Conservation (phyloP, 176 grass and related monocot genomes). For the Pontederia paniculata region DNA sequence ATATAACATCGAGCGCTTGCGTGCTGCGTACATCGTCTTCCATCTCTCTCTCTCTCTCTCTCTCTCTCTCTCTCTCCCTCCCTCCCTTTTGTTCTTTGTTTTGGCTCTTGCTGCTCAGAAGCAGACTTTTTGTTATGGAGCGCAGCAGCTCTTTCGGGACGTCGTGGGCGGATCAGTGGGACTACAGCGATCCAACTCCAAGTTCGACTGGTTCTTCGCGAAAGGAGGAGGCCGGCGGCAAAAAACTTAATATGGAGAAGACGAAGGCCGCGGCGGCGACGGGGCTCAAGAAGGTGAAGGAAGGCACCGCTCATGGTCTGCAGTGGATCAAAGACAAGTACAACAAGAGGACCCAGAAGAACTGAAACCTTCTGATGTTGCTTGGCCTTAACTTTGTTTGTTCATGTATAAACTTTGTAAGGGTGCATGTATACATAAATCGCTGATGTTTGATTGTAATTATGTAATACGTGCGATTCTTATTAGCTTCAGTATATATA, state of each 20-base stretch:
- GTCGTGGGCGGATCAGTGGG: conserved; percentile 98
- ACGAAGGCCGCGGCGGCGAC: conserved; percentile 45
- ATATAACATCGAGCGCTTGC: neutral
- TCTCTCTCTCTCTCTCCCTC: neutral
- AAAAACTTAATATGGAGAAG: conserved; percentile 22
- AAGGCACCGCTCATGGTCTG: conserved; percentile 42
- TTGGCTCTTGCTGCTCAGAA: too few relatives aligned
- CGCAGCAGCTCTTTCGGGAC: conserved; percentile 46
- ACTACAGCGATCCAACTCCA: conserved; percentile 34
- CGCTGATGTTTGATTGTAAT: too few relatives aligned
- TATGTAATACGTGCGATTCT: too few relatives aligned
- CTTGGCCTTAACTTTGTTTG: too few relatives aligned
- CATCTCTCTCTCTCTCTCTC: neutral
- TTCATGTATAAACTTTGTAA: too few relatives aligned
- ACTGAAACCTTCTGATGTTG: neutral
- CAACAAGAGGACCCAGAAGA: conserved; percentile 26
- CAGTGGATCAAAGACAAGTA: conserved; percentile 80
- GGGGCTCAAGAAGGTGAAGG: conserved; percentile 71
- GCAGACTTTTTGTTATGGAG: conserved; percentile 26
- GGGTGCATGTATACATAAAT: too few relatives aligned
- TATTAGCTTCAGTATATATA: too few relatives aligned
- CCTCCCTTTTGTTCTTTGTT: neutral
- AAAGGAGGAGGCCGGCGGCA: conserved; percentile 20
- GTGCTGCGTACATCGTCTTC: neutral
- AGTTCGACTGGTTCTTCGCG: neutral